Conservation (phyloP, 768 basidiomycete species). For the Coprinopsis marcescibilis region DNA sequence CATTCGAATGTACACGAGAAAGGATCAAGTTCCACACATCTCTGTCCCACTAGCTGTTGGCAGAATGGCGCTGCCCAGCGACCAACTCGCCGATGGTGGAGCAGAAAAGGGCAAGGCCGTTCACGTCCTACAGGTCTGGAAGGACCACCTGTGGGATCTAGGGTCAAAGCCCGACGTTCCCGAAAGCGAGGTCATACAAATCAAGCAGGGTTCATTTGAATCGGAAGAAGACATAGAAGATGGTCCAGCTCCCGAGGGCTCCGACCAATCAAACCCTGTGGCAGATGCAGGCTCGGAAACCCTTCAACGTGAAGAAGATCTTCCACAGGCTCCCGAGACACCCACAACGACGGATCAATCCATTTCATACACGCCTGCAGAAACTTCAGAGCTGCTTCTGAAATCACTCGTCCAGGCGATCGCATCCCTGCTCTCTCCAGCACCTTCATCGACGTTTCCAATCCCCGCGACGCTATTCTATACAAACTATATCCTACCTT, state of each 20-base stretch:
- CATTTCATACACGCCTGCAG: constrained; percentile 29
- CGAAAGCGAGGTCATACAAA: constrained; percentile 25
- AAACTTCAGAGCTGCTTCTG: constrained; percentile 54
- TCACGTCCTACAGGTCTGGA: constrained; percentile 66
- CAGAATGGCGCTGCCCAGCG: constrained; percentile 53
- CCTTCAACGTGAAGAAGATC: constrained; percentile 3
- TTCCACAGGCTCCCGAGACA: constrained; percentile 2
- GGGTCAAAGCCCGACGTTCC: constrained; percentile 61
- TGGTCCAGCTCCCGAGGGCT: constrained; percentile 1
- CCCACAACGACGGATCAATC: constrained; percentile 1
- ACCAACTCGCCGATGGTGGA: constrained; percentile 35
- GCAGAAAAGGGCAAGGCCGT: constrained; percentile 75
- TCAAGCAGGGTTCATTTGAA: constrained; percentile 13
- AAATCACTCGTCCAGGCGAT: constrained; percentile 65
- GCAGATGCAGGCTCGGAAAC: constrained; percentile 2
- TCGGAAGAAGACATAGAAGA: constrained; percentile 15
- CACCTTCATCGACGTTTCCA: constrained; percentile 58
- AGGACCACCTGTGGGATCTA: constrained; percentile 69
- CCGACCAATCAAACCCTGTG: background rate
- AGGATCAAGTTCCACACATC: constrained; percentile 26
- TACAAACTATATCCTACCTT: constrained; percentile 70
- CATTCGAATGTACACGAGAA: constrained; percentile 44
- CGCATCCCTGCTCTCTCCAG: constrained; percentile 36
- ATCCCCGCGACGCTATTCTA: constrained; percentile 75
- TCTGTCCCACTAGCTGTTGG: constrained; percentile 74